A percentile compares a stretch with the other conserved stretches of the same genome.
phyloP scores from a whole-genome alignment of 768 basidiomycete genomes.

The Podaxis sp. region DNA sequence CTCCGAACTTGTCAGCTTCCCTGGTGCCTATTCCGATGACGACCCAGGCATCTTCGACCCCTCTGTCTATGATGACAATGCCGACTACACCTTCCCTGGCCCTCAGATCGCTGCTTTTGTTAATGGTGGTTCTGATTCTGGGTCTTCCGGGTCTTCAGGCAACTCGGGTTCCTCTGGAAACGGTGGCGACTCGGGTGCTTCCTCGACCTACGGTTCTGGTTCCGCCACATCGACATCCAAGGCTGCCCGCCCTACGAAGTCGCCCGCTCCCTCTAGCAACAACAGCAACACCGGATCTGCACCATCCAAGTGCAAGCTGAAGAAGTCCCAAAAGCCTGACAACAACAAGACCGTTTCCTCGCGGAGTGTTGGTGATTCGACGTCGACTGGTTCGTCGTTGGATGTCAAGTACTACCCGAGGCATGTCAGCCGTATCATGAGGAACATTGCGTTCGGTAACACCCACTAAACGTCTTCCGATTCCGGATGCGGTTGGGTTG shows the following conservation, averaged over 20 bases:
- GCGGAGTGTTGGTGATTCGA: neutral
- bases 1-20: constrained; percentile 60
- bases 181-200: constrained; percentile 10
- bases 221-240: neutral
- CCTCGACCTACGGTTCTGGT: neutral
- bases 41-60: constrained; percentile 72
- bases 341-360: neutral
- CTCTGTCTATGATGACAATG: constrained; percentile 33
- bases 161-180: constrained; percentile 14
- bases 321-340: neutral
- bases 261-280: neutral
- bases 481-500: neutral
- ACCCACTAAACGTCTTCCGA: constrained; percentile 15
- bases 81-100: constrained; percentile 48
- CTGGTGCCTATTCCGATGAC: constrained; percentile 69
- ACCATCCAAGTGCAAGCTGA: constrained; percentile 10
- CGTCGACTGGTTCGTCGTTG: constrained; percentile 9
- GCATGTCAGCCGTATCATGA: constrained; percentile 35
- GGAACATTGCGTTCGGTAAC: constrained; percentile 25
- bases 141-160: constrained; percentile 1
- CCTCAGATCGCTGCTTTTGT: constrained; percentile 47
- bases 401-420: constrained; percentile 23
- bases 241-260: neutral
- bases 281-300: neutral
- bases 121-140: constrained; percentile 16